Base-by-base conservation (phyloP, 1,284 basidiomycete genomes). In the Cryptococcus maquisensis region DNA sequence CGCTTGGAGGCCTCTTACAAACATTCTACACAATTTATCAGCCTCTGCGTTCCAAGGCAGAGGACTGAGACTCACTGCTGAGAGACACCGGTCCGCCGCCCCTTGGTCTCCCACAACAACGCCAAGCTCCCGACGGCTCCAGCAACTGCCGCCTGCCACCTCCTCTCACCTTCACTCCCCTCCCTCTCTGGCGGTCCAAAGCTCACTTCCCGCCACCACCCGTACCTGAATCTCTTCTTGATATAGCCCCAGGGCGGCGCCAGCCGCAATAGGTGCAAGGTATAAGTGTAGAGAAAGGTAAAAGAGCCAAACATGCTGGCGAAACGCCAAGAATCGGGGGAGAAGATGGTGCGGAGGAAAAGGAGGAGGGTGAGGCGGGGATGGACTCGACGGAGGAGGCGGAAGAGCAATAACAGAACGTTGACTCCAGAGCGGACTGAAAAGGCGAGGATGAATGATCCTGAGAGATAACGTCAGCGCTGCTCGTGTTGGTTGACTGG, bases 81-180 rank as follows among this genome's bases (percentile, higher is more conserved):
- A 0, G 88, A 88, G 56, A 97, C 88, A 13, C 84, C 82, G 3
- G 81, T 79, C 55, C 89, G 79, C 43, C 88, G 79, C 2, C 81
- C 81, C 54, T 79, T 81, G 65, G 84, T 87, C 78, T 97, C 92
- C 71, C 87, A 90, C 68, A 90, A 78, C 43, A 98, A 83, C 0
- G 87, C 87, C n/a, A 90, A 62, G 6, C 85, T 86, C 0, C 69
- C 87, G 24, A 93, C 69, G 0, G 88, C 84, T 15, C 94, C 94
- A 2, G 95, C 92, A 5, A 90, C 73, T 0, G 90, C 85, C 1
- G 93, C 86, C 68, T 98, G 89, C 93, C 94, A 98, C 60, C 86
- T 77, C 59, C 79, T 66, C 61, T 77, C 68, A 37, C 74, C 67
- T 63, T 73, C 57, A 81, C 78, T 18, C 82, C 88, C 73, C 79